phyloP scores from a whole-genome alignment of 129 eudicot genomes.

The Cynara cardunculus region DNA sequence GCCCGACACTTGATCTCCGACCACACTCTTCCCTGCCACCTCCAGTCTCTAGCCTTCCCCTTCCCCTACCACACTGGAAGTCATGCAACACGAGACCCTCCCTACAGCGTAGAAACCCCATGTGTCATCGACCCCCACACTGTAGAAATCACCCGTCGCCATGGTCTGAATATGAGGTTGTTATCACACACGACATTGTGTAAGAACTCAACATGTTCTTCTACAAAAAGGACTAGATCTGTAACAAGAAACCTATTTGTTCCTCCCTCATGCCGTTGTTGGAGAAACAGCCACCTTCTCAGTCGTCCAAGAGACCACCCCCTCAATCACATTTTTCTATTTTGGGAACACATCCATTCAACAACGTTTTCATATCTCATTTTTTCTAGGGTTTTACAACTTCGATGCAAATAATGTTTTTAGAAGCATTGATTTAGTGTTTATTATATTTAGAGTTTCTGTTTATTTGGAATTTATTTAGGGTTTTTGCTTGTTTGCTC shows the following conservation, averaged over 20 bases:
- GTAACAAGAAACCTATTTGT: not conserved
- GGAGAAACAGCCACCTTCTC: not conserved
- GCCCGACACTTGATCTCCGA: not conserved
- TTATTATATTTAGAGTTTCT: too few species aligned
- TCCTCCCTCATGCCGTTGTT: not conserved
- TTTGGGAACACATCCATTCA: not conserved
- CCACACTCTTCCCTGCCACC: not conserved
- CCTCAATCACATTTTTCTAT: not conserved
- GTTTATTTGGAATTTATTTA: not conserved
- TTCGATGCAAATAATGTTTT: not conserved
- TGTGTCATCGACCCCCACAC: not conserved
- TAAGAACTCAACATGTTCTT: not conserved
- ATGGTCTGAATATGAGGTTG: not conserved
- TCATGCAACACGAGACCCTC: not conserved
- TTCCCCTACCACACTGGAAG: not conserved
- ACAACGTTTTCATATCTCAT: not conserved
- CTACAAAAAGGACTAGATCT: not conserved
- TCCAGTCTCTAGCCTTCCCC: not conserved
- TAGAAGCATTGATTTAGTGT: not conserved
- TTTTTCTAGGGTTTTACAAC: not conserved
- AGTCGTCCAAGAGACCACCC: not conserved
- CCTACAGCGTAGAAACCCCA: too few species aligned
- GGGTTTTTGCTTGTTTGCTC: not conserved
- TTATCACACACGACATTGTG: not conserved
- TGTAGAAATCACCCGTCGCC: not conserved